Conservation (phyloP, 805 yeast species). For the Monosporozyma siamensis region DNA sequence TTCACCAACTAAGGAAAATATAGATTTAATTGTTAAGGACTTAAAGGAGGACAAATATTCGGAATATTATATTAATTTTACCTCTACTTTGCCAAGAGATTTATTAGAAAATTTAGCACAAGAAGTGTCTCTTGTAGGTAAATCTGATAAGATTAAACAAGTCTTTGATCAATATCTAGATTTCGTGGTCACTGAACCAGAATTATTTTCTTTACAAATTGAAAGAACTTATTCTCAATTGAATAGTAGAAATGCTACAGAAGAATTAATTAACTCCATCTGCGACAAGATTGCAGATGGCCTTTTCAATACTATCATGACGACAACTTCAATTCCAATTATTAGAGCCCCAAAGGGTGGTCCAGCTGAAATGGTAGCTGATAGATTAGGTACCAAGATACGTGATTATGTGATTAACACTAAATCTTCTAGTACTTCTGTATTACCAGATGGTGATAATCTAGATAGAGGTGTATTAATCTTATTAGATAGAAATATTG, state of each 20-base stretch:
- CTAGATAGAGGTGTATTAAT: constrained; percentile 67
- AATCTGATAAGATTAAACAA: constrained; percentile 66
- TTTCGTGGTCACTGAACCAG: constrained; percentile 88
- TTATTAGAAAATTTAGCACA: constrained; percentile 84
- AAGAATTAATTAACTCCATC: constrained; percentile 57
- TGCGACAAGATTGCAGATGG: constrained; percentile 74
- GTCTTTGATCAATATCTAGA: constrained; percentile 92
- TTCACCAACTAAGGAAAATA: constrained; percentile 74
- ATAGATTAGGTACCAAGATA: constrained; percentile 70
- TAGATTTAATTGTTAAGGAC: constrained; percentile 61
- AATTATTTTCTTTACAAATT: constrained; percentile 71
- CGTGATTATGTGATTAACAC: constrained; percentile 78
- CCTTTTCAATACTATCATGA: constrained; percentile 66
- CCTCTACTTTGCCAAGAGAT: constrained; percentile 67
- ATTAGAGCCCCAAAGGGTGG: constrained; percentile 88
- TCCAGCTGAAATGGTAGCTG: constrained; percentile 91
- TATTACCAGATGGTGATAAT: constrained; percentile 18
- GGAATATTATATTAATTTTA: constrained; percentile 74
- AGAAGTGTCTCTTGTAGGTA: constrained; percentile 62
- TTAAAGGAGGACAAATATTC: constrained; percentile 68
- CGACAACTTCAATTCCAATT: constrained; percentile 74
- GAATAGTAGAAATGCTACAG: constrained; percentile 63
- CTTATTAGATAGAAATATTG: constrained; percentile 79
- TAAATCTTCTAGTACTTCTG: constrained; percentile 25
- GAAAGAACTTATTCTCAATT: constrained; percentile 56